Evolutionary conservation across 139 green algal species (phyloP), one percentile per base, ranked within the genome.

Genomic region (Trebouxia sp.): DNA sequence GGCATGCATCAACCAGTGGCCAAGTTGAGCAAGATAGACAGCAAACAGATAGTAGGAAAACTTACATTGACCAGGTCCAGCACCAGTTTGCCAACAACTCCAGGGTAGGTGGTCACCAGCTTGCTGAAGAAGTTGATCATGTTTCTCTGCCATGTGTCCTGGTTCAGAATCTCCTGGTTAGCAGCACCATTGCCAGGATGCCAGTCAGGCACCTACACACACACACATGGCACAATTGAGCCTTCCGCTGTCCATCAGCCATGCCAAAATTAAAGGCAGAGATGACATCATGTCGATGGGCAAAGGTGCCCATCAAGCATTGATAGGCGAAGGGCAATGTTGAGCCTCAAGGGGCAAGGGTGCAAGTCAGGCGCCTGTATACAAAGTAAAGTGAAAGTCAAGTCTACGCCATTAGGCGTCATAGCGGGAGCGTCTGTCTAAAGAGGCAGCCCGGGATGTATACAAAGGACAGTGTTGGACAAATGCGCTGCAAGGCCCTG

Each of bases 151-250:
- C 69, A 77, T 38, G n/a, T 28, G n/a, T 17, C 41, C 42, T 51
- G 43, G 26, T 55, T 48, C 10, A 77, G 35, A n/a, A 77, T 37
- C 69, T 77, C 69, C 69, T 48, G 42, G 41, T 77, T 77, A 14
- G 69, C 39, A 11, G 22, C 26, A 22, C 28, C n/a, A 26, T n/a
- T 37, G 26, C 69, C 69, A 28, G 69, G 69, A 24, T 77, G 69
- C 69, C 69, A 77, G 41, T 77, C 69, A 53, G 69, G 69, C 41
- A 77, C 43, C 50, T 58, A 22, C n/a, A n/a, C n/a, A n/a, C n/a
- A n/a, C n/a, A n/a, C n/a, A n/a, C n/a, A n/a, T n/a, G n/a, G n/a
- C n/a, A n/a, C n/a, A n/a, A n/a, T n/a, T n/a, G n/a, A n/a, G n/a
- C n/a, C n/a, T n/a, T n/a, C n/a, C n/a, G n/a, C n/a, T n/a, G n/a